Percentiles rank a stretch among this genome's conserved stretches.
These are phyloP conservation scores for Xerocomus minutiporus DNA, from an alignment of 1,284 basidiomycete species.

Conservation along the genomic window DNA sequence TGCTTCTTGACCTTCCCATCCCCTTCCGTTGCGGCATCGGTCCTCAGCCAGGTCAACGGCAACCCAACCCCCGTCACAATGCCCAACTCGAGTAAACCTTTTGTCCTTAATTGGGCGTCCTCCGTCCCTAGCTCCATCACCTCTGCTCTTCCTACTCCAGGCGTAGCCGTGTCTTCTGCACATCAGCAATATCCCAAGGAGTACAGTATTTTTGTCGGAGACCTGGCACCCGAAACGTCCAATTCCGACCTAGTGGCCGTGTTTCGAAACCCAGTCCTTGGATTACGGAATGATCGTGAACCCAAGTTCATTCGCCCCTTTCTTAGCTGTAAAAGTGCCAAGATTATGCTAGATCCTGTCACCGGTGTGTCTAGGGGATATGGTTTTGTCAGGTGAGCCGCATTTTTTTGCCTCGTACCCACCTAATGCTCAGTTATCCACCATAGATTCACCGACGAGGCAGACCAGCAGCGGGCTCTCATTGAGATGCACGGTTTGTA, in stretches of 20 bases:
- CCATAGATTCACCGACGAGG: constrained; percentile 75
- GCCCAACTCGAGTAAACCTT: constrained; percentile 74
- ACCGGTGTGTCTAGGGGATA: constrained; percentile 88
- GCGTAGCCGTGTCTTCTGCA: constrained; percentile 33
- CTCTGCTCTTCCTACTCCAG: constrained; percentile 36
- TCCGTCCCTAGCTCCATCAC: constrained; percentile 47
- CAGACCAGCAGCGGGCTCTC: constrained; percentile 82
- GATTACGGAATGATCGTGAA: constrained; percentile 73
- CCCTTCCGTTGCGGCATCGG: constrained; percentile 63
- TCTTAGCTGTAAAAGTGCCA: constrained; percentile 85
- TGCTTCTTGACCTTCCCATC: constrained; percentile 83
- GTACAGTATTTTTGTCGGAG: constrained; percentile 88
- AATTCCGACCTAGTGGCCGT: constrained; percentile 88
- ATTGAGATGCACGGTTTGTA: constrained; percentile 88
- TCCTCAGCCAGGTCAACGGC: constrained; percentile 64
- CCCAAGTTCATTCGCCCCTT: constrained; percentile 84
- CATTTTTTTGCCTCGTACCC: background rate
- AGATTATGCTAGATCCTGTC: constrained; percentile 87
- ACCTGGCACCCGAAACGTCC: constrained; percentile 84
- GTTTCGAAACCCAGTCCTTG: constrained; percentile 79
- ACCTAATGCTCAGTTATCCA: constrained; percentile 6
- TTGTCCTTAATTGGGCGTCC: constrained; percentile 79
- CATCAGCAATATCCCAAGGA: constrained; percentile 70
- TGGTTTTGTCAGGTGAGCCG: constrained; percentile 75
- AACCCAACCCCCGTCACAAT: constrained; percentile 52